Evolutionary conservation across 352 stramenopile species (phyloP), one percentile per base, ranked within the genome.

Genomic region (Phytophthora pinifolia): DNA sequence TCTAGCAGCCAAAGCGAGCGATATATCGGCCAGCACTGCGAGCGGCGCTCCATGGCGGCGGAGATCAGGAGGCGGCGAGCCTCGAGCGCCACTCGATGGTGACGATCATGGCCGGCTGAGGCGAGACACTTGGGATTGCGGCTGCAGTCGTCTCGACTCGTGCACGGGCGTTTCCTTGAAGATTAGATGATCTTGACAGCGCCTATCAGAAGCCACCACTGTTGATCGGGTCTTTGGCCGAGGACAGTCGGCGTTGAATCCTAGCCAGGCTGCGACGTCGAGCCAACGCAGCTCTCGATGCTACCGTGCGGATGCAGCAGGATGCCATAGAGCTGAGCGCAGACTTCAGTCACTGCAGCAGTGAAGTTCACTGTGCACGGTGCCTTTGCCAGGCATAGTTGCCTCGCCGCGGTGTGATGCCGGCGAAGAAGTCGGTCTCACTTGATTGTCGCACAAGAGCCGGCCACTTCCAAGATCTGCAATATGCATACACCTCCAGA

Each of bases 131-230:
- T 25, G 7, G 38, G 54, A 50, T 62, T 56, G 50, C 43, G 54
- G 54, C 36, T 48, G 25, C 37, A 30, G 13, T 22, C 34, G 22
- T 49, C 44, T 13, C 18, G 33, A 33, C 50, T 44, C 30, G 32
- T 58, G 50, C 35, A 54, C 46, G 25, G 25, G 7, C 14, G 22
- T 12, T 9, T 62, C 54, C 39, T 57, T 62, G 46, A 57, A 62
- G 54, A 56, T 62, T 62, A 57, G 54, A 14, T 12, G 9, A 15
- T 9, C 5, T 10, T 62, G 36, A 62, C 36, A 34, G 36, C 35
- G 27, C 13, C 33, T 39, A 50, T n/a, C n/a, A n/a, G 30, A 55
- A 49, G 44, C 33, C 41, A 34, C 33, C 33, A 43, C 36, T 9
- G 36, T 43, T n/a, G 15, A 30, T 22, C 20, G 4, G 22, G 22